Conservation (phyloP, 768 basidiomycete species). For the Serendipita sp. region DNA sequence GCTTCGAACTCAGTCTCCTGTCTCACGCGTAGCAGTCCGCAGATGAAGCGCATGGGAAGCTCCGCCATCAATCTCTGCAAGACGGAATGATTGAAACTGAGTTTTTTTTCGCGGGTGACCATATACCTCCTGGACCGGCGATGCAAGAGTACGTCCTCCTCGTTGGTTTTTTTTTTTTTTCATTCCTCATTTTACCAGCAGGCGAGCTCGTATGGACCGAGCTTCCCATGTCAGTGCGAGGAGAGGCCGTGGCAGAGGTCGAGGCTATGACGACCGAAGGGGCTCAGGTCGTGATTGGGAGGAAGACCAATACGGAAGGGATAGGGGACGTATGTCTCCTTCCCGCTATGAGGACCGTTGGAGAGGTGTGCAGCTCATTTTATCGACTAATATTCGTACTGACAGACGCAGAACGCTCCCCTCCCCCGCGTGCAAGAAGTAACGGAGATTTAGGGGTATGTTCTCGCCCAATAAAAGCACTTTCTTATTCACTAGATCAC, state of each 20-base stretch:
- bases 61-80: constrained; percentile 62
- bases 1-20: not conserved
- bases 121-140: constrained; percentile 29
- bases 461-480: not conserved
- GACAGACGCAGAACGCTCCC: constrained; percentile 9
- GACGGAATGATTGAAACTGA: constrained; percentile 82
- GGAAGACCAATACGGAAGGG: constrained; percentile 25
- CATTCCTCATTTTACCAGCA: not conserved
- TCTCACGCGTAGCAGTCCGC: constrained; percentile 24
- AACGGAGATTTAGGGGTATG: constrained; percentile 1
- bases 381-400: constrained; percentile 7
- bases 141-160: constrained; percentile 4
- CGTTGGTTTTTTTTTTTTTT: constrained; percentile 10
- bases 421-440: not conserved
- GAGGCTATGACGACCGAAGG: constrained; percentile 21
- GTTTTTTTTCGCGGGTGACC: constrained; percentile 50
- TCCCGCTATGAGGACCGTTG: constrained; percentile 16
- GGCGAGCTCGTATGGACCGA: not conserved
- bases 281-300: constrained; percentile 11
- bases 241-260: constrained; percentile 13
- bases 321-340: constrained; percentile 28
- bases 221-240: not conserved
- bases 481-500: not conserved
- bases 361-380: not conserved
- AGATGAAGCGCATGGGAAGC: constrained; percentile 60